Conservation (phyloP, 2,329 filamentous ascomycete genomes). For the Neoarthrinium moseri region DNA sequence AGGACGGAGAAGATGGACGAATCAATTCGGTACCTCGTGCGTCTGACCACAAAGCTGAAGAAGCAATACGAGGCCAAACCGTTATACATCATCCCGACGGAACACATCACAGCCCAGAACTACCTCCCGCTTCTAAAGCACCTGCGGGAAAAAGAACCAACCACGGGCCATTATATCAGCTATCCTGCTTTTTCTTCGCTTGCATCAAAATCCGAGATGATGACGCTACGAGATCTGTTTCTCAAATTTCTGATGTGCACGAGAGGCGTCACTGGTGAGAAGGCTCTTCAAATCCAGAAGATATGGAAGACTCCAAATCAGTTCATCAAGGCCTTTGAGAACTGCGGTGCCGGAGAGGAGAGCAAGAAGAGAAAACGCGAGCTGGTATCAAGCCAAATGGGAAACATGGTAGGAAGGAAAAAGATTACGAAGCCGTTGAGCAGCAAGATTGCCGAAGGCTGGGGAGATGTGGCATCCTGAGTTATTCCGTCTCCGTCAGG, state of each 20-base stretch:
- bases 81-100: constrained; percentile 65
- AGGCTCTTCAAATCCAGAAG: constrained; percentile 76
- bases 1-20: constrained; percentile 74
- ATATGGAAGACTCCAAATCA: constrained; percentile 73
- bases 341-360: constrained; percentile 46
- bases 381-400: constrained; percentile 58
- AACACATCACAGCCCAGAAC: constrained; percentile 60
- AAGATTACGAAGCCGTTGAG: constrained; percentile 67
- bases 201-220: constrained; percentile 71
- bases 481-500: too few relatives aligned
- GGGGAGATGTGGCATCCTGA: constrained; percentile 48
- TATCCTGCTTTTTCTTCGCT: constrained; percentile 71
- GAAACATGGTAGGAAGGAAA: constrained; percentile 62
- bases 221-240: constrained; percentile 73
- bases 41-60: constrained; percentile 69
- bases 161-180: constrained; percentile 58
- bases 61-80: constrained; percentile 59
- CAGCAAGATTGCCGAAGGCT: constrained; percentile 69
- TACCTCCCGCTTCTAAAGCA: constrained; percentile 64
- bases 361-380: constrained; percentile 57
- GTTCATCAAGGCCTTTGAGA: constrained; percentile 68
- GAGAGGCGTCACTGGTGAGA: constrained; percentile 71
- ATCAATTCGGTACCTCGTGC: constrained; percentile 71
- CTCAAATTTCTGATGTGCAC: constrained; percentile 87
- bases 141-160: constrained; percentile 51